Percentiles rank a stretch among this genome's conserved stretches.
phyloP scores from a whole-genome alignment of 768 basidiomycete species.

The Chlorophyllum brunneum region DNA sequence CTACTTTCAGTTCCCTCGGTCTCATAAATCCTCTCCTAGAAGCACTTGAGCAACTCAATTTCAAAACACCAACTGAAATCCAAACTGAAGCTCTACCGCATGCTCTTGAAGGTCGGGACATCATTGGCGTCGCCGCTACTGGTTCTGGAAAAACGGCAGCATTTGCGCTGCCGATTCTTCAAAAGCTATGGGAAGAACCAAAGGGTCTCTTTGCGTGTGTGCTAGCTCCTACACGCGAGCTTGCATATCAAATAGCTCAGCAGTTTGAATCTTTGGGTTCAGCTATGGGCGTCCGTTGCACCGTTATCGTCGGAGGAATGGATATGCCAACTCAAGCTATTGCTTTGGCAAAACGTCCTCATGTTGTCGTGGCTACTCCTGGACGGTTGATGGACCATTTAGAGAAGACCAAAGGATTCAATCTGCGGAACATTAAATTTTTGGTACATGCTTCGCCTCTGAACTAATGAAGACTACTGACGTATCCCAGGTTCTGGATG shows the following conservation, averaged over 20 bases:
- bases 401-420: slow-evolving; percentile 97
- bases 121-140: slow-evolving; percentile 97
- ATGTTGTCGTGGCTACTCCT: slow-evolving; percentile 93
- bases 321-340: slow-evolving; percentile 89
- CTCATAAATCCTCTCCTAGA: slow-evolving; percentile 87
- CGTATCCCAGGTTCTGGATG: slow-evolving; percentile 80
- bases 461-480: not conserved
- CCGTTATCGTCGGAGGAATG: slow-evolving; percentile 93
- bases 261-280: slow-evolving; percentile 92
- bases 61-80: slow-evolving; percentile 86
- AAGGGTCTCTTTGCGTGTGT: slow-evolving; percentile 91
- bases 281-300: slow-evolving; percentile 87
- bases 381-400: slow-evolving; percentile 91
- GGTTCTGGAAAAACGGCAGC: slow-evolving; percentile 98
- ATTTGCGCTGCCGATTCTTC: slow-evolving; percentile 92
- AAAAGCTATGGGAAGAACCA: slow-evolving; percentile 95
- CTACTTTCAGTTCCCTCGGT: slow-evolving; percentile 80
- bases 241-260: slow-evolving; percentile 98
- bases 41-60: slow-evolving; percentile 78
- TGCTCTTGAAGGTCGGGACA: slow-evolving; percentile 88
- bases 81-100: slow-evolving; percentile 82
- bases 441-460: slow-evolving; percentile 49
- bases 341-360: slow-evolving; percentile 89
- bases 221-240: slow-evolving; percentile 94
- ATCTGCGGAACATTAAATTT: slow-evolving; percentile 79